These are phyloP conservation scores for Yarrowia keelungensis DNA, from an alignment of 805 yeast genomes.

Conservation along the genomic window DNA sequence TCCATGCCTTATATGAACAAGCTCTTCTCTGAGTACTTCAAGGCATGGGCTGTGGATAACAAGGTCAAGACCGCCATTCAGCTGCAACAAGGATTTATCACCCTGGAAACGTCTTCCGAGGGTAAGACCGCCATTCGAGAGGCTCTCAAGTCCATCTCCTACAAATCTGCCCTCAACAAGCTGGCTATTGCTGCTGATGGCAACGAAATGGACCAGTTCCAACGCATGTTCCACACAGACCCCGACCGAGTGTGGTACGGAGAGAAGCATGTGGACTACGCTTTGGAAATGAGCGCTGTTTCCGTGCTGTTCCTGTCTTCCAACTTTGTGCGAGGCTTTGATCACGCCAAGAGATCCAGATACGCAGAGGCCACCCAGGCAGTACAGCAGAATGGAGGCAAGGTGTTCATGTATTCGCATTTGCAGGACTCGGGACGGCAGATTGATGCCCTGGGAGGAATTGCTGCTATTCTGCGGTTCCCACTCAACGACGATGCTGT, in stretches of 20 bases:
- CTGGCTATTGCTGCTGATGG: slow-evolving; percentile 35
- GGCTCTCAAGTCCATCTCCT: slow-evolving; percentile 37
- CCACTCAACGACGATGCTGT: slow-evolving; percentile 33
- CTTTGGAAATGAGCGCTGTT: slow-evolving; percentile 34
- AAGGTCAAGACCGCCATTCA: slow-evolving; percentile 28
- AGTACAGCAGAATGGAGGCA: slow-evolving; percentile 35
- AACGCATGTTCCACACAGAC: slow-evolving; percentile 38
- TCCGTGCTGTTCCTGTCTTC: slow-evolving; percentile 20
- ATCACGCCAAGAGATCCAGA: slow-evolving; percentile 27
- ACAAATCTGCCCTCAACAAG: slow-evolving; percentile 32
- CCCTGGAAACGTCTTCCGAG: slow-evolving; percentile 30
- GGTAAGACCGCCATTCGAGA: slow-evolving; percentile 38
- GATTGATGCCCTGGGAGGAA: slow-evolving; percentile 37
- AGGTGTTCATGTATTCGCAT: slow-evolving; percentile 38
- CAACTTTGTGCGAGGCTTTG: slow-evolving; percentile 31
- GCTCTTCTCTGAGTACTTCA: slow-evolving; percentile 38
- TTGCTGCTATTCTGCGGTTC: slow-evolving; percentile 36
- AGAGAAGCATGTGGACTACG: slow-evolving; percentile 34
- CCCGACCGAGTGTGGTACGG: slow-evolving; percentile 38
- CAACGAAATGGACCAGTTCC: slow-evolving; percentile 35
- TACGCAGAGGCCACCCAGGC: slow-evolving; percentile 35
- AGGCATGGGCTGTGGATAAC: slow-evolving; percentile 35
- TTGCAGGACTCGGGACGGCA: slow-evolving; percentile 36
- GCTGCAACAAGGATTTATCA: slow-evolving; percentile 22
- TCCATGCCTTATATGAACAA: slow-evolving; percentile 39